Evolutionary conservation across 2,329 filamentous ascomycete genomes (phyloP).

Genomic region (Aspergillus sp.): DNA sequence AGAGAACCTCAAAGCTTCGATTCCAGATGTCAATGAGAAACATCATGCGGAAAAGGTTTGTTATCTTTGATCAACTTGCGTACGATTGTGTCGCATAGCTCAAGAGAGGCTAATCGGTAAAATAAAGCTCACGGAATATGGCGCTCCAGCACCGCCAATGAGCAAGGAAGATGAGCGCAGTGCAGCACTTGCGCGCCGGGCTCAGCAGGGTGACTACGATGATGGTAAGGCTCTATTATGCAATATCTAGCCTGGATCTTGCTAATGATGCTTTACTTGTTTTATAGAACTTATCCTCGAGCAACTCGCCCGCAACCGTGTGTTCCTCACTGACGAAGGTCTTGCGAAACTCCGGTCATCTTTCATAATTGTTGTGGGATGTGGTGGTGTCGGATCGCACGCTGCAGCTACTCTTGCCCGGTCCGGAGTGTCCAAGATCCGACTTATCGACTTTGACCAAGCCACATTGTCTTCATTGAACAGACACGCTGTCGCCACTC

Average conservation of each 20-base stretch:
- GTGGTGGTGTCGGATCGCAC: constrained; percentile 92
- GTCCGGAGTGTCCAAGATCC: constrained; percentile 81
- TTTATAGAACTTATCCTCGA: constrained; percentile 78
- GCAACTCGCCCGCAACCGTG: constrained; percentile 86
- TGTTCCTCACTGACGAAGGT: constrained; percentile 81
- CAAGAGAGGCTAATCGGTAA: constrained; percentile 28
- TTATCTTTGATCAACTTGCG: background rate
- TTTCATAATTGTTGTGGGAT: constrained; percentile 86
- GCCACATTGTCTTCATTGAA: constrained; percentile 92
- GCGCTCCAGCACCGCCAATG: constrained; percentile 26
- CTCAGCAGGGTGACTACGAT: constrained; percentile 60
- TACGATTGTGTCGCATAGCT: background rate
- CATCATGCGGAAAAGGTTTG: constrained; percentile 49
- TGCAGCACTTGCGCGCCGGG: constrained; percentile 54
- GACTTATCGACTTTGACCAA: constrained; percentile 95
- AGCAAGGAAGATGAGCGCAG: constrained; percentile 54
- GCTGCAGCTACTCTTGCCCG: constrained; percentile 79
- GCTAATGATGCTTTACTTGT: too few relatives aligned
- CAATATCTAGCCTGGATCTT: too few relatives aligned
- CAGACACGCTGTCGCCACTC: constrained; percentile 88
- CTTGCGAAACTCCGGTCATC: constrained; percentile 72
- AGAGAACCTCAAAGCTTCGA: constrained; percentile 56
- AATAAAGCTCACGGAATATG: constrained; percentile 49
- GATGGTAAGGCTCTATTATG: constrained; percentile 43
- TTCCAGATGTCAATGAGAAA: constrained; percentile 50